Conservation (phyloP, 208 protist genomes). For the Novymonas esmeraldas region DNA sequence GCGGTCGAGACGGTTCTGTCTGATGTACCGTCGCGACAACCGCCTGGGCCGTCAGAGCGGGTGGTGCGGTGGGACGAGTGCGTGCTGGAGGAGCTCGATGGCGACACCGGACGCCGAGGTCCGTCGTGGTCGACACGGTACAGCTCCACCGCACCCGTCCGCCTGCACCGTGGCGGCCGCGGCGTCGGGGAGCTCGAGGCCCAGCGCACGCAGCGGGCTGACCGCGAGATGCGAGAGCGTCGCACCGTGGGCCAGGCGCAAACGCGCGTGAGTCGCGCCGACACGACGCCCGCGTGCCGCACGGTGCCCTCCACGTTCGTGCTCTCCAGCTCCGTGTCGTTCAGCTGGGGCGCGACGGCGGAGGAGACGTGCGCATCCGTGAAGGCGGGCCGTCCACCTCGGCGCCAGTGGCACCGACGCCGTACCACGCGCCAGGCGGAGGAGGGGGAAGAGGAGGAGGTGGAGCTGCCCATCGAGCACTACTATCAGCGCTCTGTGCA, state of each 20-base stretch:
- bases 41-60: neutral
- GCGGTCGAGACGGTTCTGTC: too few relatives aligned
- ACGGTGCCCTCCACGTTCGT: slow-evolving; percentile 6
- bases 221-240: neutral
- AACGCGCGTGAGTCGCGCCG: neutral
- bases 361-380: slow-evolving; percentile 6
- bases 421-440: neutral
- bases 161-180: neutral
- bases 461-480: slow-evolving; percentile 25
- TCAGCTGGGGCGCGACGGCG: slow-evolving; percentile 2
- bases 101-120: neutral
- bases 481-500: slow-evolving; percentile 37
- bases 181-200: neutral
- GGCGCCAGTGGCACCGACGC: neutral
- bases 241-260: neutral
- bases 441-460: neutral
- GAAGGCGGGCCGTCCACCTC: neutral
- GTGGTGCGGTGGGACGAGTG: neutral
- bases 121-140: neutral
- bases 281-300: neutral
- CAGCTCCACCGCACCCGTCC: slow-evolving; percentile 3
- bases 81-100: neutral
- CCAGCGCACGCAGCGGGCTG: neutral
- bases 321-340: slow-evolving; percentile 10
- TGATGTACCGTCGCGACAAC: neutral